phyloP scores from a whole-genome alignment of 2,329 filamentous ascomycete genomes.

The Spiromastix sp. region DNA sequence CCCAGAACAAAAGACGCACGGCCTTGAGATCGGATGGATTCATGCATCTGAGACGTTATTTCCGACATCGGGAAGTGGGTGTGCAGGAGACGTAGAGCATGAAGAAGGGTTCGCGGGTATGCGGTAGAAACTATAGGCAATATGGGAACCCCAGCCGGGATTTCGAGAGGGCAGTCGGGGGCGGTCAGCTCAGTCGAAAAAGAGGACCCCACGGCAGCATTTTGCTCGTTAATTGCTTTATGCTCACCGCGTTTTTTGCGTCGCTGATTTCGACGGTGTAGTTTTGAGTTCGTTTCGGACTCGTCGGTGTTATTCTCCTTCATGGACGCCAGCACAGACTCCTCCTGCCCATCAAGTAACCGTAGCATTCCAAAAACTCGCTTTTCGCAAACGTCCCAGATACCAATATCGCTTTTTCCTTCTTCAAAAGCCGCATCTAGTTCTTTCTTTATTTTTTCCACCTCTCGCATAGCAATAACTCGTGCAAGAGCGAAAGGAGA shows the following conservation, averaged over 20 bases:
- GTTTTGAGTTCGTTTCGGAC: too few relatives aligned
- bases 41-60: constrained; percentile 30
- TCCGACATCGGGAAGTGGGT: constrained; percentile 30
- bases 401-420: constrained; percentile 22
- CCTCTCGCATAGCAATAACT: constrained; percentile 20
- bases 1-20: constrained; percentile 33
- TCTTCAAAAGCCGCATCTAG: constrained; percentile 19
- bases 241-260: too few relatives aligned
- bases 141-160: constrained; percentile 22
- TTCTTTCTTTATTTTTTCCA: constrained; percentile 20
- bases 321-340: not conserved
- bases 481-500: too few relatives aligned
- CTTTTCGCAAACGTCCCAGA: constrained; percentile 31
- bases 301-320: too few relatives aligned
- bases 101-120: constrained; percentile 32
- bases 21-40: constrained; percentile 30
- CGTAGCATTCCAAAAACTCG: constrained; percentile 29
- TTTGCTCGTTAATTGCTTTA: too few relatives aligned
- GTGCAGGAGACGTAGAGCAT: constrained; percentile 31
- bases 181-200: too few relatives aligned
- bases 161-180: too few relatives aligned
- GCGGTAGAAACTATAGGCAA: constrained; percentile 24
- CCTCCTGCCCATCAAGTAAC: constrained; percentile 15
- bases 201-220: too few relatives aligned
- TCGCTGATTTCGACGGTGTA: too few relatives aligned